Conservation (phyloP, 2,329 filamentous ascomycete genomes). For the Cadophora sp. region DNA sequence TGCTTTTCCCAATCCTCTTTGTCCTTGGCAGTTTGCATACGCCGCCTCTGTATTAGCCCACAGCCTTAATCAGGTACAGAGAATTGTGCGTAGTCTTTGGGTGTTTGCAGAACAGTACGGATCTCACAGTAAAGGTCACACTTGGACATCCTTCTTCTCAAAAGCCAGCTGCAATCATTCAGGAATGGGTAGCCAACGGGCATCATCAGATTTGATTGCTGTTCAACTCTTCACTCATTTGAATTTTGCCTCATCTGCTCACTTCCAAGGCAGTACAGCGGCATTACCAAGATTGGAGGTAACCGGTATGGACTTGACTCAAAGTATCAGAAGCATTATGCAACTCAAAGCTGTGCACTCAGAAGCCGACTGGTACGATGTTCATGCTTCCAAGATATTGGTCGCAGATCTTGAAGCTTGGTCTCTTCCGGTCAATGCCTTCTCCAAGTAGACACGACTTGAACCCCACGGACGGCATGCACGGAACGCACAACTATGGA, state of each 20-base stretch:
- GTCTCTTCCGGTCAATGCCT: conserved; percentile 11
- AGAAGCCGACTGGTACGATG: conserved; percentile 2
- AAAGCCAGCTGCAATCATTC: background rate
- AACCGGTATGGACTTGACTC: background rate
- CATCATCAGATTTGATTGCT: background rate
- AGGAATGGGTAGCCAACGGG: background rate
- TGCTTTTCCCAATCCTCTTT: no score
- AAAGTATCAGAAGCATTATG: background rate
- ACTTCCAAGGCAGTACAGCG: background rate
- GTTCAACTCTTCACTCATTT: no score
- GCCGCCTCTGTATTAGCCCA: background rate
- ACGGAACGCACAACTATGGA: background rate
- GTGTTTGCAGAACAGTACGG: no score
- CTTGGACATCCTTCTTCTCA: background rate
- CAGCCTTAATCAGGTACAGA: background rate
- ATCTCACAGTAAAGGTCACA: background rate
- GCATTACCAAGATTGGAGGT: background rate
- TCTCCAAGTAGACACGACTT: background rate
- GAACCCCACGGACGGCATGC: background rate
- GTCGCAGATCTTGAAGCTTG: conserved; percentile 12
- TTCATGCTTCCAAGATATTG: background rate
- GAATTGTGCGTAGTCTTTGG: no score
- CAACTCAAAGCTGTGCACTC: background rate
- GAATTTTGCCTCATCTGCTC: no score
- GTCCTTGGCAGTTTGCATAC: no score